Percentiles rank a stretch among this genome's conserved stretches.
These are phyloP conservation scores for Hypsizygus ulmarius DNA, from an alignment of 1,284 basidiomycete species.

Conservation along the genomic window DNA sequence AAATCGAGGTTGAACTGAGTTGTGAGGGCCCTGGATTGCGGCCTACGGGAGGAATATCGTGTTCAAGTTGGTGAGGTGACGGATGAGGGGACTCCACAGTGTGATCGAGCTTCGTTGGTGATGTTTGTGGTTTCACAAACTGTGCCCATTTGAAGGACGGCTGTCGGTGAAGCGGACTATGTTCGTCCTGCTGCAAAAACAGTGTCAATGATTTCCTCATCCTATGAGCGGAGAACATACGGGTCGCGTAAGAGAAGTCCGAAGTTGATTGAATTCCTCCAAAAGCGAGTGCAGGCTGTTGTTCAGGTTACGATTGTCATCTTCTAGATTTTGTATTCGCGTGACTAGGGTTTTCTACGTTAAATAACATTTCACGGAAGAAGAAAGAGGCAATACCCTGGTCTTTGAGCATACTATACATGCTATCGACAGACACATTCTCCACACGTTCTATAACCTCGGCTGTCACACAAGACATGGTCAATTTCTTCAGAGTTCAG, in stretches of 20 bases:
- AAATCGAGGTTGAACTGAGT: slow-evolving; percentile 20
- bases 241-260: slow-evolving; percentile 38
- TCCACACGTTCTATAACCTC: slow-evolving; percentile 65
- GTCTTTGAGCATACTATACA: slow-evolving; percentile 70
- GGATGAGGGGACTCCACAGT: slow-evolving; percentile 67
- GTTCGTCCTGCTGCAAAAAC: slow-evolving; percentile 43
- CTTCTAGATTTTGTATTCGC: slow-evolving; percentile 67
- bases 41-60: slow-evolving; percentile 51
- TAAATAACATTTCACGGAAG: slow-evolving; percentile 10
- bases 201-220: neutral
- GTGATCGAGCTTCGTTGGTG: slow-evolving; percentile 67
- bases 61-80: slow-evolving; percentile 73
- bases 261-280: slow-evolving; percentile 60
- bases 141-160: slow-evolving; percentile 83
- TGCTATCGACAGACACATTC: slow-evolving; percentile 59
- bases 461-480: slow-evolving; percentile 39
- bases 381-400: slow-evolving; percentile 55
- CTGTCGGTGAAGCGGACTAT: slow-evolving; percentile 57
- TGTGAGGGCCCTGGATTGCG: slow-evolving; percentile 29
- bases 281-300: slow-evolving; percentile 58
- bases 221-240: slow-evolving; percentile 25
- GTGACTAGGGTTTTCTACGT: slow-evolving; percentile 45
- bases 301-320: slow-evolving; percentile 71
- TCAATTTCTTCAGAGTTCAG: slow-evolving; percentile 8
- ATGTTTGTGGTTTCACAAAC: slow-evolving; percentile 67